Conservation (phyloP, 768 basidiomycete genomes). For the Rhizopogon vesiculosus region DNA sequence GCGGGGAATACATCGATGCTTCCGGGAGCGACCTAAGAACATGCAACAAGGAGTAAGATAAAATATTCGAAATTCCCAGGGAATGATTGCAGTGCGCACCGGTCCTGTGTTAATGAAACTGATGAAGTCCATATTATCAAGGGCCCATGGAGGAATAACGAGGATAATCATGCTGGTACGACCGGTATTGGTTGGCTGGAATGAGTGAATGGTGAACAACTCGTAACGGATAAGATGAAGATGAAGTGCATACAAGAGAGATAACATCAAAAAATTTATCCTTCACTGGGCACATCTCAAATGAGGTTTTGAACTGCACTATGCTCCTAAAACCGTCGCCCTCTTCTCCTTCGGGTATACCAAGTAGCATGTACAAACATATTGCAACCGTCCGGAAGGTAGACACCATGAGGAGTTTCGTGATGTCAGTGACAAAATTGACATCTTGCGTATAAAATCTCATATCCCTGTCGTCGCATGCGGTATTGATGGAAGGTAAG, state of each 20-base stretch:
- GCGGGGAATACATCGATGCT: not conserved
- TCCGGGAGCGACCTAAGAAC: not conserved
- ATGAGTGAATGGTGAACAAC: not conserved
- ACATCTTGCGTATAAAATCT: not conserved
- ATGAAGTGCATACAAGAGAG: not conserved
- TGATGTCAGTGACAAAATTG: slow-evolving; percentile 3
- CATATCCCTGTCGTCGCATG: not conserved
- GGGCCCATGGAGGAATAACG: slow-evolving; percentile 1
- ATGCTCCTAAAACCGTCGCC: not conserved
- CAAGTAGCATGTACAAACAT: not conserved
- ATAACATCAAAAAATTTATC: not conserved
- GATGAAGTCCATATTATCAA: not conserved
- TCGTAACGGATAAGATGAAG: not conserved
- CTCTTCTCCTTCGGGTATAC: not conserved
- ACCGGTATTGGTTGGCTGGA: not conserved
- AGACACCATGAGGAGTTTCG: slow-evolving; percentile 2
- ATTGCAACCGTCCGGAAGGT: slow-evolving; percentile 2
- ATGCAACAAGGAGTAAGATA: not conserved
- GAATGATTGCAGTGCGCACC: not conserved
- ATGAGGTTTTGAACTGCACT: not conserved
- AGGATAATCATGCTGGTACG: not conserved
- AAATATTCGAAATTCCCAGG: not conserved
- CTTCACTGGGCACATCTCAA: not conserved
- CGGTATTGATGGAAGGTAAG: not conserved
- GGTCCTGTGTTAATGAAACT: not conserved